A percentile compares a stretch with the other conserved stretches of the same genome.
phyloP scores from a whole-genome alignment of 1,139 yeast genomes.

The Dujonia santamariae region DNA sequence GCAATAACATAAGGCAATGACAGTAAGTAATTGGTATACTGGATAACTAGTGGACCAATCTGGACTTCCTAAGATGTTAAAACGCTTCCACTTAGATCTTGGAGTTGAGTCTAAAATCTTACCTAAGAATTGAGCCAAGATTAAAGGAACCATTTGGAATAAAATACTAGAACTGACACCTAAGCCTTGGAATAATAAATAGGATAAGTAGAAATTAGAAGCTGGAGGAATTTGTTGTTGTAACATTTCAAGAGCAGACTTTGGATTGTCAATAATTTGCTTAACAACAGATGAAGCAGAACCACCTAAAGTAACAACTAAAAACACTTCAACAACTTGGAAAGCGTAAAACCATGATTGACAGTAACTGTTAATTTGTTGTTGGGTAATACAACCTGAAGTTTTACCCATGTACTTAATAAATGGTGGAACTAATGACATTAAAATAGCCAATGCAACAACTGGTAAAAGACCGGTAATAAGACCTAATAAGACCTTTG shows the following conservation, averaged over 20 bases:
- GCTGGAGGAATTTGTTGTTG: slow-evolving; percentile 65
- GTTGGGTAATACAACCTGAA: slow-evolving; percentile 68
- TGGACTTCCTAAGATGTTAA: slow-evolving; percentile 40
- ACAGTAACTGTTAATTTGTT: slow-evolving; percentile 73
- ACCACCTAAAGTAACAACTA: slow-evolving; percentile 78
- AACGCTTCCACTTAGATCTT: slow-evolving; percentile 47
- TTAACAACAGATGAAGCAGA: slow-evolving; percentile 72
- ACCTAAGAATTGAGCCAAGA: slow-evolving; percentile 45
- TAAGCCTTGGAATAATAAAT: slow-evolving; percentile 45
- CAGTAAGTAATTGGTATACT: slow-evolving; percentile 34
- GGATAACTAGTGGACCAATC: slow-evolving; percentile 42
- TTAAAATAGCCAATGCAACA: slow-evolving; percentile 72
- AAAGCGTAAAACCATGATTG: slow-evolving; percentile 87
- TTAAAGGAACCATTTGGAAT: slow-evolving; percentile 41
- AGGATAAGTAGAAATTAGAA: slow-evolving; percentile 66
- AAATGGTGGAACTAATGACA: slow-evolving; percentile 74
- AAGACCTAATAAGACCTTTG: slow-evolving; percentile 65
- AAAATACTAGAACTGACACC: slow-evolving; percentile 36
- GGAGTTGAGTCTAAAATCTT: slow-evolving; percentile 46
- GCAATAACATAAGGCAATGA: slow-evolving; percentile 39
- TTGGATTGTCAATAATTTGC: slow-evolving; percentile 52
- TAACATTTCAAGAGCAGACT: slow-evolving; percentile 52
- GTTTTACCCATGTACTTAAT: slow-evolving; percentile 64
- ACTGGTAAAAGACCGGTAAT: slow-evolving; percentile 88
- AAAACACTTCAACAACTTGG: slow-evolving; percentile 81